These are phyloP conservation scores for Cadophora malorum DNA, from an alignment of 2,329 filamentous ascomycete genomes.

Conservation along the genomic window DNA sequence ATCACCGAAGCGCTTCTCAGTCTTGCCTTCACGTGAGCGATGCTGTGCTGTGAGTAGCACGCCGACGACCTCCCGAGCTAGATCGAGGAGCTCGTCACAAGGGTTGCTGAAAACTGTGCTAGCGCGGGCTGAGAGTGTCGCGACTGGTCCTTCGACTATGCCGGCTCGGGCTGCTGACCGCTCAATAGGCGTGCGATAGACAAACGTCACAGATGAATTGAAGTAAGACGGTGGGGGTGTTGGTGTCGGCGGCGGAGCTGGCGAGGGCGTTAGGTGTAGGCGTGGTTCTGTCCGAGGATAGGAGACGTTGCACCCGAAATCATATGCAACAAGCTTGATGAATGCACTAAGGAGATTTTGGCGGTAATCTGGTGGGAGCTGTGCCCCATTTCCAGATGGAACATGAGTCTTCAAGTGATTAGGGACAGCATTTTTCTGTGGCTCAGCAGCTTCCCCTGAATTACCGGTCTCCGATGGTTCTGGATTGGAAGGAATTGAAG, in stretches of 20 bases:
- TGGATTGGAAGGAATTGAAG: constrained; percentile 48
- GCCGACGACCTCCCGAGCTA: constrained; percentile 65
- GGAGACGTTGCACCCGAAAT: constrained; percentile 68
- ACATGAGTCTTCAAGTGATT: constrained; percentile 32
- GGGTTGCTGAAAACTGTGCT: constrained; percentile 58
- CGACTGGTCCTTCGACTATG: constrained; percentile 66
- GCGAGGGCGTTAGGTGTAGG: constrained; percentile 54
- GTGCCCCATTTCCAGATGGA: constrained; percentile 57
- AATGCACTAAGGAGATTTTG: constrained; percentile 64
- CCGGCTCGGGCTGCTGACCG: constrained; percentile 65
- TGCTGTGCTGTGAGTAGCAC: constrained; percentile 69
- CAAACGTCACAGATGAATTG: constrained; percentile 63
- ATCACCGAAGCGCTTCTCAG: constrained; percentile 62
- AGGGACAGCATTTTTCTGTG: constrained; percentile 33
- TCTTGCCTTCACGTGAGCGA: constrained; percentile 62
- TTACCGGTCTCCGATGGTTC: constrained; percentile 18
- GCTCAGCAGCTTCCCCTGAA: constrained; percentile 20
- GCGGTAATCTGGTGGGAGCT: constrained; percentile 64
- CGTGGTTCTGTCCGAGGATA: constrained; percentile 64
- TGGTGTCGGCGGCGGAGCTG: constrained; percentile 15
- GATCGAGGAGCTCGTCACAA: constrained; percentile 66
- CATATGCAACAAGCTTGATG: constrained; percentile 68
- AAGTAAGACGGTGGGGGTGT: constrained; percentile 53
- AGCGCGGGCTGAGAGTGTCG: constrained; percentile 63
- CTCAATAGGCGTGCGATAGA: constrained; percentile 65